These are phyloP conservation scores for Penicillium roqueforti DNA, from an alignment of 495 filamentous ascomycete genomes.

Conservation along the genomic window DNA sequence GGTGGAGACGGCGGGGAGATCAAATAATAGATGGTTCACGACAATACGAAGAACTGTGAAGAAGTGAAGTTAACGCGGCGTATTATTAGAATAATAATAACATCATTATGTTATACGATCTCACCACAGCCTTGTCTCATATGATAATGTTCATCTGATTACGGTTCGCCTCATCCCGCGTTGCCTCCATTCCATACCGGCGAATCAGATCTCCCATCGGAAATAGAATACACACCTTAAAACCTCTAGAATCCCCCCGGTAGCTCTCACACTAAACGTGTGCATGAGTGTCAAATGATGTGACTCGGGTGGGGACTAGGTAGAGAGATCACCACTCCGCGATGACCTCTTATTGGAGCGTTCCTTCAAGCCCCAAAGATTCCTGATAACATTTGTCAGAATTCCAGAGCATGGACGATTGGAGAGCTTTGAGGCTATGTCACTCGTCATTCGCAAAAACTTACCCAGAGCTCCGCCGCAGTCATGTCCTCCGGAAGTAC, in stretches of 20 bases:
- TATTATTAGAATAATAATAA: too few species aligned
- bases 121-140: constrained; percentile 5
- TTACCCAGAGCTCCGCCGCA: constrained; percentile 50
- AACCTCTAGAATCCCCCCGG: neutral
- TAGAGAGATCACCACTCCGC: constrained; percentile 17
- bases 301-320: constrained; percentile 16
- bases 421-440: neutral
- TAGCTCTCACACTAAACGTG: neutral
- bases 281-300: constrained; percentile 22
- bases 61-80: too few species aligned
- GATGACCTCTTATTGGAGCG: constrained; percentile 23
- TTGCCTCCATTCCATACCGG: constrained; percentile 24
- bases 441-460: constrained; percentile 8
- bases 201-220: constrained; percentile 5
- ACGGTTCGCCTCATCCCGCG: constrained; percentile 14
- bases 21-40: neutral
- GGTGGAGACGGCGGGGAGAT: constrained; percentile 11
- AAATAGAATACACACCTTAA: constrained; percentile 5
- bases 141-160: constrained; percentile 21
- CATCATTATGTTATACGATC: constrained; percentile 1
- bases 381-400: constrained; percentile 30
- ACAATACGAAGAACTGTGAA: neutral
- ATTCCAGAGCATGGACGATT: neutral
- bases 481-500: constrained; percentile 44
- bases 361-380: constrained; percentile 41